Percentiles rank a stretch among this genome's conserved stretches.
These are phyloP conservation scores for Dioscorea dumetorum DNA, from an alignment of 106 monocot species.

Conservation along the genomic window DNA sequence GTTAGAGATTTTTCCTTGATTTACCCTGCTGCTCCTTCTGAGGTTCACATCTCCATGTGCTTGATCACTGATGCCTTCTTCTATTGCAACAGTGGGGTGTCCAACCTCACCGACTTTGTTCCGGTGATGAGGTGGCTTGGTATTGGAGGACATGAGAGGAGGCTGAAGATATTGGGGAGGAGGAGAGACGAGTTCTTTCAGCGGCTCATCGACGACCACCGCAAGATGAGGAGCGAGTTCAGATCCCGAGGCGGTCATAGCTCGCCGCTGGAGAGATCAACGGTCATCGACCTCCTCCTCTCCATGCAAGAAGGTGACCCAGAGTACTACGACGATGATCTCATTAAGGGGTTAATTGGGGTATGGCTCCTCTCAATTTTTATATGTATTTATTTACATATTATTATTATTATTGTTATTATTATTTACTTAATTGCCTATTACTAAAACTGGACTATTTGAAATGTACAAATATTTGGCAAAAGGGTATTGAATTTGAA, in stretches of 20 bases:
- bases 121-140: not conserved
- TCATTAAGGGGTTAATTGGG: not conserved
- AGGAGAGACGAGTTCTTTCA: slow-evolving; percentile 11
- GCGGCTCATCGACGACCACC: not conserved
- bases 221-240: not conserved
- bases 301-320: slow-evolving; percentile 2
- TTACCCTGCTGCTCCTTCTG: no score
- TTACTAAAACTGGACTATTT: no score
- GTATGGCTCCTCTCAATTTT: not conserved
- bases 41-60: no score
- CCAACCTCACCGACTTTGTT: slow-evolving; percentile 1
- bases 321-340: not conserved
- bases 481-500: no score
- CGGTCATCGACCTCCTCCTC: not conserved
- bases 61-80: no score
- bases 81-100: no score
- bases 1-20: no score
- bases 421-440: no score
- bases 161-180: not conserved
- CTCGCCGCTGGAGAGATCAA: not conserved
- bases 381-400: no score
- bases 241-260: not conserved
- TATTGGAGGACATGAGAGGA: not conserved
- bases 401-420: not conserved
- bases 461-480: no score